Evolutionary conservation across 2,329 filamentous ascomycete genomes (phyloP).

Genomic region (Xylaria sp.): DNA sequence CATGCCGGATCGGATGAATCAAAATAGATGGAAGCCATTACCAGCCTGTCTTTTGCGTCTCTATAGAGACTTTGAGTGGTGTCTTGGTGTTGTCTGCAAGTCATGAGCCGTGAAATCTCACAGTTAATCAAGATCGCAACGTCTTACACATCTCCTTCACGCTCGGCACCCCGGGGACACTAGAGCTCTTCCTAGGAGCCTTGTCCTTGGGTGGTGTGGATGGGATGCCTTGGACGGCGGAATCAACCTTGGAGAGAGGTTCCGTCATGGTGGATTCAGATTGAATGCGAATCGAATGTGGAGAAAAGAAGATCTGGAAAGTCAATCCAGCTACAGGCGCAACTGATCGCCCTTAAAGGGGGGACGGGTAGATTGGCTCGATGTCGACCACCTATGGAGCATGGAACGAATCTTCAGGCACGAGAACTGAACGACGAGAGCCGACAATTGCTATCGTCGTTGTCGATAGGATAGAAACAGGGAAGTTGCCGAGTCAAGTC

Average conservation of each 20-base stretch:
- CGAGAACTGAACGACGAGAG: conserved; percentile 8
- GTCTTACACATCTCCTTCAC: conserved; percentile 78
- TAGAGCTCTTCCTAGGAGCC: conserved; percentile 66
- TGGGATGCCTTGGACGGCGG: conserved; percentile 74
- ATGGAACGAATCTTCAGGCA: conserved; percentile 5
- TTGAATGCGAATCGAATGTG: conserved; percentile 4
- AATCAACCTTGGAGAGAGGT: conserved; percentile 83
- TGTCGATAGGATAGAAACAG: conserved; percentile 13
- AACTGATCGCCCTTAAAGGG: neutral
- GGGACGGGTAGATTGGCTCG: neutral
- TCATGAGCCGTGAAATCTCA: conserved; percentile 1
- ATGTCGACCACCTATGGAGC: conserved; percentile 19
- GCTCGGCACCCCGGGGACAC: conserved; percentile 68
- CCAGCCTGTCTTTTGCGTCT: conserved; percentile 87
- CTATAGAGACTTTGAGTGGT: conserved; percentile 66
- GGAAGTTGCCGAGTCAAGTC: conserved; percentile 27
- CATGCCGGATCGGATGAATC: conserved; percentile 5
- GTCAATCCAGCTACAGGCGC: conserved; percentile 7
- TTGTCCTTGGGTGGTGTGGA: conserved; percentile 63
- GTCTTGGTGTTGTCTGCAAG: conserved; percentile 64
- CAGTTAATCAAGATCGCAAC: neutral
- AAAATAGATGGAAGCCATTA: conserved; percentile 41
- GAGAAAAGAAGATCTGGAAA: neutral
- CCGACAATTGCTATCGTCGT: conserved; percentile 6
- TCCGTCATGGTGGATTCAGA: conserved; percentile 35